phyloP scores from a whole-genome alignment of 352 stramenopile genomes.

The Globisporangium cylindrosporum region DNA sequence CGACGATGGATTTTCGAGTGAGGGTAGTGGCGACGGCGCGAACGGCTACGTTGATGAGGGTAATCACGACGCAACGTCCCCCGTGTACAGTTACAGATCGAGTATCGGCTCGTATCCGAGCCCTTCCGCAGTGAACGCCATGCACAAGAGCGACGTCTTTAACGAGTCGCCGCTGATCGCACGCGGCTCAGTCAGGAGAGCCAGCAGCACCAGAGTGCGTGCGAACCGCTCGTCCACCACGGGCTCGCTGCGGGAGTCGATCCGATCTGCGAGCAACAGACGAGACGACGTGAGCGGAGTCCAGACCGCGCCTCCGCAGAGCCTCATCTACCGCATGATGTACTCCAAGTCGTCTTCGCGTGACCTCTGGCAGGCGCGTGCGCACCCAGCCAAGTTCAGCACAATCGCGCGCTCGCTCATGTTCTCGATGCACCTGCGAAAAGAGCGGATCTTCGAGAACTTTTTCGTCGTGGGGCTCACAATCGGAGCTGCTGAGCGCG shows the following conservation, averaged over 20 bases:
- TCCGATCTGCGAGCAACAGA: background rate
- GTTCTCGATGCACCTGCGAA: slow-evolving; percentile 79
- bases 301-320: slow-evolving; percentile 39
- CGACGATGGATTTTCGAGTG: slow-evolving; percentile 10
- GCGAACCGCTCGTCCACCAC: slow-evolving; percentile 57
- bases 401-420: slow-evolving; percentile 70
- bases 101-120: slow-evolving; percentile 9
- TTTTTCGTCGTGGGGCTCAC: slow-evolving; percentile 70
- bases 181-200: slow-evolving; percentile 29
- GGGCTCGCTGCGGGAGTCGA: slow-evolving; percentile 24
- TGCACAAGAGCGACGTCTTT: background rate
- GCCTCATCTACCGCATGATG: slow-evolving; percentile 77
- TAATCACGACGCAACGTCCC: background rate
- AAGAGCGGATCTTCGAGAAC: slow-evolving; percentile 80
- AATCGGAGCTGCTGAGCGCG: slow-evolving; percentile 31
- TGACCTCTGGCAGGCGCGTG: slow-evolving; percentile 59
- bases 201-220: slow-evolving; percentile 28
- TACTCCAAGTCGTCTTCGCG: slow-evolving; percentile 60
- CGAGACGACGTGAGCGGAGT: slow-evolving; percentile 4
- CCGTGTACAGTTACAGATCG: slow-evolving; percentile 4
- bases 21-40: background rate
- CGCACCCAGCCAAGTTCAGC: slow-evolving; percentile 45
- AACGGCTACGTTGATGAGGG: background rate
- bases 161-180: slow-evolving; percentile 16
- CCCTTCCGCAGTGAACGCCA: background rate